Conservation (phyloP, 2,329 filamentous ascomycete species). For the Aspergillus sp. region DNA sequence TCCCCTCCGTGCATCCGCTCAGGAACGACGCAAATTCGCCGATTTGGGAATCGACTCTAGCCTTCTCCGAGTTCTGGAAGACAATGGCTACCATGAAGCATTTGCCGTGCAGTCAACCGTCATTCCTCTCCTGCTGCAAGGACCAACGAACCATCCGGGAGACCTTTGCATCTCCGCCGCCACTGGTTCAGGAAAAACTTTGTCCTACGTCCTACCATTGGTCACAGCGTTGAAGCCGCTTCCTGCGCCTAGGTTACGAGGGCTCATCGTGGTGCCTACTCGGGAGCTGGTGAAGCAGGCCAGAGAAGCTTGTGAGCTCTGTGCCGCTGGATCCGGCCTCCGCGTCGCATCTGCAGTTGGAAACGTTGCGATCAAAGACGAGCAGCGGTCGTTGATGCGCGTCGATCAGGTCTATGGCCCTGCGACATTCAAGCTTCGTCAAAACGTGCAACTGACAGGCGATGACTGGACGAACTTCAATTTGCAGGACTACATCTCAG, state of each 20-base stretch:
- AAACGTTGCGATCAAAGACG: conserved; percentile 69
- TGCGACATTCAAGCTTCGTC: conserved; percentile 53
- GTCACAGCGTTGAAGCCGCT: conserved; percentile 71
- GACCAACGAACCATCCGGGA: conserved; percentile 62
- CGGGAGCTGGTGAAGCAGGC: conserved; percentile 88
- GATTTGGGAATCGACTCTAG: conserved; percentile 65
- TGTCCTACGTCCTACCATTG: conserved; percentile 87
- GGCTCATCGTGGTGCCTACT: conserved; percentile 85
- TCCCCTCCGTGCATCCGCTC: conserved; percentile 68
- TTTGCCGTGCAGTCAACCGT: conserved; percentile 80
- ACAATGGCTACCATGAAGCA: conserved; percentile 69
- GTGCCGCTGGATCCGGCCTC: conserved; percentile 69
- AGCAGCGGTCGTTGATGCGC: conserved; percentile 64
- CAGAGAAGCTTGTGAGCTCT: conserved; percentile 73
- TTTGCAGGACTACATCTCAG: conserved; percentile 48
- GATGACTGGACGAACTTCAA: conserved; percentile 52
- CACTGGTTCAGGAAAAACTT: conserved; percentile 92
- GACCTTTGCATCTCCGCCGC: conserved; percentile 90
- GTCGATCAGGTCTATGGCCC: conserved; percentile 70
- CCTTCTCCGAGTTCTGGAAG: conserved; percentile 62
- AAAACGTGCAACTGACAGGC: conserved; percentile 46
- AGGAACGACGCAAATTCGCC: conserved; percentile 62
- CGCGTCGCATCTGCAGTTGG: conserved; percentile 82
- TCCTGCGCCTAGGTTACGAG: conserved; percentile 68
- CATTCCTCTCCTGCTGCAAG: conserved; percentile 75